These are phyloP conservation scores for Avena sativa DNA, from an alignment of 176 grass and related monocot species.

Conservation along the genomic window DNA sequence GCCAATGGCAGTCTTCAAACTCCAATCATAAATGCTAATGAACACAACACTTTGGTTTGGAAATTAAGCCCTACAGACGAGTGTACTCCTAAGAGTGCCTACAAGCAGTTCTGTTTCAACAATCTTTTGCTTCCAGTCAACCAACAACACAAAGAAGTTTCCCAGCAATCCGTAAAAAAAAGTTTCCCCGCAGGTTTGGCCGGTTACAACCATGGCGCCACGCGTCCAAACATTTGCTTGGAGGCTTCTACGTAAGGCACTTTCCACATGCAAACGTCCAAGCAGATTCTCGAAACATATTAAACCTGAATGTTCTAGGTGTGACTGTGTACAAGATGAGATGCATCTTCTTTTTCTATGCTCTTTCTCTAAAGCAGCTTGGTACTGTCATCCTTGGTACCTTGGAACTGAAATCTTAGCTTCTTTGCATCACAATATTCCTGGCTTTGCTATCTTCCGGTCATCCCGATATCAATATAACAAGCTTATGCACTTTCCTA, in stretches of 20 bases:
- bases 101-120: neutral
- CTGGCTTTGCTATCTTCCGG: neutral
- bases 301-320: neutral
- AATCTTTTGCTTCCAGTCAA: neutral
- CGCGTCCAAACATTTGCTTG: neutral
- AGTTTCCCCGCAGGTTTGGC: neutral
- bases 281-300: neutral
- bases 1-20: neutral
- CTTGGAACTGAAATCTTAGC: neutral
- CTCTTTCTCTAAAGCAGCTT: neutral
- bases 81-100: neutral
- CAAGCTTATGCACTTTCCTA: neutral
- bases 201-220: neutral
- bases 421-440: neutral
- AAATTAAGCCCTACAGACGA: neutral
- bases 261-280: neutral
- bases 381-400: neutral
- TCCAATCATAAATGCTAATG: neutral
- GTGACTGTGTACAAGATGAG: neutral
- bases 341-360: neutral
- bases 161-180: neutral
- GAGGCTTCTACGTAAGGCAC: neutral
- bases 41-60: neutral
- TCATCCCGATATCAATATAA: neutral
- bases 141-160: neutral